These are phyloP conservation scores for Atalantia buxifolia DNA, from an alignment of 345 rosid species.

Conservation along the genomic window DNA sequence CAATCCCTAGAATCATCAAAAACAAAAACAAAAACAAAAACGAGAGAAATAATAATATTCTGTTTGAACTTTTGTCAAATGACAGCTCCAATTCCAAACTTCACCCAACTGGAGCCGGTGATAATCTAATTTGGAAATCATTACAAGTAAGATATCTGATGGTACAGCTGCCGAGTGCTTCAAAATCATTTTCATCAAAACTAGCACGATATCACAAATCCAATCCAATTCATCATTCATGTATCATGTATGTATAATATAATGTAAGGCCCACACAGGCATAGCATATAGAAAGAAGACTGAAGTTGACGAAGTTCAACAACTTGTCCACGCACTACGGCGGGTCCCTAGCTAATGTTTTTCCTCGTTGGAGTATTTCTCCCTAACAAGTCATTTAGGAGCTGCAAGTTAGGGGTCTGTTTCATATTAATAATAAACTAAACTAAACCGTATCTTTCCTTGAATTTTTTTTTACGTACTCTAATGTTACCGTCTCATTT, in stretches of 20 bases:
- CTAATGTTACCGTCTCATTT: background rate
- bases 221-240: too few relatives aligned
- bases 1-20: background rate
- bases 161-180: too few relatives aligned
- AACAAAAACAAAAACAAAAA: background rate
- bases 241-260: too few relatives aligned
- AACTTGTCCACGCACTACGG: background rate
- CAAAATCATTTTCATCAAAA: background rate
- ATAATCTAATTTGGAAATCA: constrained; percentile 1
- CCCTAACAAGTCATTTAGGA: too few relatives aligned
- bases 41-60: too few relatives aligned
- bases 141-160: background rate
- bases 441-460: fast-evolving
- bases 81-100: background rate
- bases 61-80: background rate
- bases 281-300: background rate
- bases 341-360: background rate
- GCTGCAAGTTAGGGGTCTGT: background rate
- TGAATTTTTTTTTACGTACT: too few relatives aligned
- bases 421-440: background rate
- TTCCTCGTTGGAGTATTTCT: background rate
- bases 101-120: constrained; percentile 8
- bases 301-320: background rate
- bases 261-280: background rate
- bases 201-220: background rate